Base-by-base conservation (phyloP, 1,284 basidiomycete species). In the Pseudozyma tsukubaensis region DNA sequence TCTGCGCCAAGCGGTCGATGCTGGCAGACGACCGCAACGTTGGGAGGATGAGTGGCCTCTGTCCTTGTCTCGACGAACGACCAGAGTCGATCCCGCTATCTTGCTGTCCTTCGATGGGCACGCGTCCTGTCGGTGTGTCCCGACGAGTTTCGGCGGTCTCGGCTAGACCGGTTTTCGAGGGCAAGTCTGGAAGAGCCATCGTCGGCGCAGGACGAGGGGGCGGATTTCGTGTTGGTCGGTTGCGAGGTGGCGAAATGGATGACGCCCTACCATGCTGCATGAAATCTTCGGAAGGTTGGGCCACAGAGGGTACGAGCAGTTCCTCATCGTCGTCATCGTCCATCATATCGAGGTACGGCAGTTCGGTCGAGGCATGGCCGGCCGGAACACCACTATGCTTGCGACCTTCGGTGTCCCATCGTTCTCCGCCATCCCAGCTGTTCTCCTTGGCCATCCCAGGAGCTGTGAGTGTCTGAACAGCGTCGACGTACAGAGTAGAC, bases 381-480 rank as follows among this genome's bases (percentile, higher is more conserved):
- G 19, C 8, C 8, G 32, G 7, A 16, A 45, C 16, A 11, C 50
- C 55, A 10, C 40, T 32, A 39, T 65, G 50, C 36, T 49, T 65
- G 39, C 10, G 34, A 6, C 7, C 34, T 24, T 50, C 50, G 24
- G 52, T 5, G 7, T 49, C 44, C 54, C 54, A 71, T 1, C 49
- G 59, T 42, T 72, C 70, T 3, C 70, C 70, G 14, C 70, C 70
- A 24, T 72, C 64, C 70, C 70, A 72, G 59, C 62, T 57, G 37
- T 59, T 66, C 10, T 66, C 58, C 21, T 60, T 63, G 44, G 16
- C 19, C 61, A 61, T 56, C 8, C 42, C 52, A 10, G 48, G 19
- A 0, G 53, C 34, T 11, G 7, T 2, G 12, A 44, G 3, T 19
- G 18, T 18, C 1, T 18, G 8, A 6, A 29, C 24, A 4, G 18